These are phyloP conservation scores for Toxicodendron radicans DNA, from an alignment of 345 rosid genomes.

Conservation along the genomic window DNA sequence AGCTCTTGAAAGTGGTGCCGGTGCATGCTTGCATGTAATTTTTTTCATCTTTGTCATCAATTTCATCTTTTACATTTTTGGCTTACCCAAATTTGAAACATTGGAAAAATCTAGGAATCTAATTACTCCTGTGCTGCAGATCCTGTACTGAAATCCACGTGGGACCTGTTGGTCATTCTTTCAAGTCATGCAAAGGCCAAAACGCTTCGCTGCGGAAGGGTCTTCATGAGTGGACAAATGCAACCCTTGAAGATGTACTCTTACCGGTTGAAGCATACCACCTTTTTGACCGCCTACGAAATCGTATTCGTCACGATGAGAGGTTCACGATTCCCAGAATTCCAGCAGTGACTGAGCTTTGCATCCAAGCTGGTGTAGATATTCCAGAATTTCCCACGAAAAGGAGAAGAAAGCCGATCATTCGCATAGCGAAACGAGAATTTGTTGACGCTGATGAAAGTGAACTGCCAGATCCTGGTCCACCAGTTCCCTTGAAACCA, in stretches of 20 bases:
- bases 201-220: slow-evolving; percentile 68
- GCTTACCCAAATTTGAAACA: neutral
- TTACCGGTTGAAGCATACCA: slow-evolving; percentile 87
- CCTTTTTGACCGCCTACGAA: slow-evolving; percentile 79
- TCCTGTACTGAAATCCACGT: slow-evolving; percentile 92
- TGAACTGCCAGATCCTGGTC: slow-evolving; percentile 74
- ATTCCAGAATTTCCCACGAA: slow-evolving; percentile 70
- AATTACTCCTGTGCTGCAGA: slow-evolving; percentile 35
- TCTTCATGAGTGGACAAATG: too few species aligned
- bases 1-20: slow-evolving; percentile 74
- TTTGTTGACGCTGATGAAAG: slow-evolving; percentile 90
- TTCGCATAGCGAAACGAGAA: slow-evolving; percentile 73
- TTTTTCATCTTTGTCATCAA: slow-evolving; percentile 17
- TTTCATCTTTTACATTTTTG: neutral
- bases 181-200: slow-evolving; percentile 88
- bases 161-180: slow-evolving; percentile 85
- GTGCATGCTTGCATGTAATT: slow-evolving; percentile 91
- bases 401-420: slow-evolving; percentile 87
- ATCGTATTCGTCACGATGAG: slow-evolving; percentile 74
- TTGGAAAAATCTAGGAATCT: neutral
- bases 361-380: slow-evolving; percentile 89
- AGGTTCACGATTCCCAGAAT: slow-evolving; percentile 76
- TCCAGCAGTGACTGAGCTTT: slow-evolving; percentile 86
- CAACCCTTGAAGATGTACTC: too few species aligned
- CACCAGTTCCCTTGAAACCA: slow-evolving; percentile 50